phyloP scores from a whole-genome alignment of 2,329 filamentous ascomycete genomes.

The Harringtonia lauricola region DNA sequence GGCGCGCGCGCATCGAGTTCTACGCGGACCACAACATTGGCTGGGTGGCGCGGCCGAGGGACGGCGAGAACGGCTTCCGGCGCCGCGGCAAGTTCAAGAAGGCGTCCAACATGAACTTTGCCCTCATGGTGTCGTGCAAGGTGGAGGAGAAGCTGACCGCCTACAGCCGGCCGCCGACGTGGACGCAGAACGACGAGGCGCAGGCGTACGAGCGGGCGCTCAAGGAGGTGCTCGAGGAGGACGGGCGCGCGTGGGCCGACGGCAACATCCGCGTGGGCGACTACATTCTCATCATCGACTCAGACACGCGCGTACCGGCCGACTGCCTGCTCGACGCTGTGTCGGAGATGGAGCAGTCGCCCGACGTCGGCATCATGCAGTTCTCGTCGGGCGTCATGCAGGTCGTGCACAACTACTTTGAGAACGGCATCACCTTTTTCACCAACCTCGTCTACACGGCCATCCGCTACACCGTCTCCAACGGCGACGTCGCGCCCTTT shows the following conservation, averaged over 20 bases:
- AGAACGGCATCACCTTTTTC: constrained; percentile 61
- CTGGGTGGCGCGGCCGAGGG: constrained; percentile 55
- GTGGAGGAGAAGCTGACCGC: constrained; percentile 57
- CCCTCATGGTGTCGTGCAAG: constrained; percentile 54
- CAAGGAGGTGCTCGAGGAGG: constrained; percentile 53
- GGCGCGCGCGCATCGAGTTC: constrained; percentile 53
- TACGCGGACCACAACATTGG: constrained; percentile 60
- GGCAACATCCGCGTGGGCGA: constrained; percentile 80
- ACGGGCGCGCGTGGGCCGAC: constrained; percentile 67
- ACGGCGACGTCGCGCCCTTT: constrained; percentile 67
- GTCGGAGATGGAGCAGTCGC: constrained; percentile 71
- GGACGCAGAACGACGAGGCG: constrained; percentile 60
- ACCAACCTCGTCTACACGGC: constrained; percentile 67
- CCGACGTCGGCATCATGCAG: constrained; percentile 69
- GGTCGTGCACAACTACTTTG: constrained; percentile 62
- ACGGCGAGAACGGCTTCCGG: constrained; percentile 51
- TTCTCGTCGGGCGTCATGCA: constrained; percentile 72
- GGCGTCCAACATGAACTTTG: constrained; percentile 65
- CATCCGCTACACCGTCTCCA: constrained; percentile 66
- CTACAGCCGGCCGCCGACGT: constrained; percentile 45
- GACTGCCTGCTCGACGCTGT: constrained; percentile 72
- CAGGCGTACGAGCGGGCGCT: constrained; percentile 55
- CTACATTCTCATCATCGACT: constrained; percentile 70
- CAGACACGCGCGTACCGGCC: constrained; percentile 64
- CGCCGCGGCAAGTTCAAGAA: constrained; percentile 59